phyloP scores from a whole-genome alignment of 2,329 filamentous ascomycete genomes.

The Cladosporium sphaerospermum region DNA sequence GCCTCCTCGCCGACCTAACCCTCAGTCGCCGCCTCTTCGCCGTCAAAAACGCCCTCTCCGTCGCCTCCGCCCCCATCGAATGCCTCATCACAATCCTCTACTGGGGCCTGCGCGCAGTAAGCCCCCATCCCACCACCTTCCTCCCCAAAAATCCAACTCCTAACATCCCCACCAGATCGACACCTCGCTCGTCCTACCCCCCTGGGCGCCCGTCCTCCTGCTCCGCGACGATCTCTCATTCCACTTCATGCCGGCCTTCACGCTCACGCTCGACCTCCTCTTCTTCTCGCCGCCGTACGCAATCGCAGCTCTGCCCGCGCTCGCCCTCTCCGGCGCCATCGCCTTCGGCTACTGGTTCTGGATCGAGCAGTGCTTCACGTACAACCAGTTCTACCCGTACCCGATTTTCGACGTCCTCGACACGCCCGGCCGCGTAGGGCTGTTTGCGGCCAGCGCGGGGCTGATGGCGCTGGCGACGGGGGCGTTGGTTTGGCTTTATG shows the following conservation, averaged over 20 bases:
- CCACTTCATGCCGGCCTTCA: conserved; percentile 59
- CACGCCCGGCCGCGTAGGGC: conserved; percentile 56
- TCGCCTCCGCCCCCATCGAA: conserved; percentile 63
- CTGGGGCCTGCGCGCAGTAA: conserved; percentile 58
- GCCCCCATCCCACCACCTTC: conserved; percentile 14
- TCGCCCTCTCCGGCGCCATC: conserved; percentile 52
- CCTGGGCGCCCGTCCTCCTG: conserved; percentile 33
- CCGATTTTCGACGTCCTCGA: conserved; percentile 69
- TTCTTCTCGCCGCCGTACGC: conserved; percentile 69
- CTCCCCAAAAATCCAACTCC: not conserved
- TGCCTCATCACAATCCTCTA: conserved; percentile 66
- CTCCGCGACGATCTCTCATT: conserved; percentile 57
- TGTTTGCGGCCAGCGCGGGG: conserved; percentile 58
- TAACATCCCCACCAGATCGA: conserved; percentile 29
- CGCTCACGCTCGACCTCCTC: conserved; percentile 59
- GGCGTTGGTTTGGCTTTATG: conserved; percentile 64
- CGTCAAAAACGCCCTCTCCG: conserved; percentile 60
- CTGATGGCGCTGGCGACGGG: conserved; percentile 67
- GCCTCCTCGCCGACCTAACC: conserved; percentile 59
- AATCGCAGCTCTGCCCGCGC: conserved; percentile 53
- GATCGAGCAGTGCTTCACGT: conserved; percentile 64
- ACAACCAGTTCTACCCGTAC: conserved; percentile 75
- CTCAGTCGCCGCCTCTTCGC: conserved; percentile 53
- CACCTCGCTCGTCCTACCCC: conserved; percentile 49
- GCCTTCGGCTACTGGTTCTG: conserved; percentile 69